Evolutionary conservation across 164 flowering plant genomes (phyloP).

Genomic region (Chloranthus sessilifolius): DNA sequence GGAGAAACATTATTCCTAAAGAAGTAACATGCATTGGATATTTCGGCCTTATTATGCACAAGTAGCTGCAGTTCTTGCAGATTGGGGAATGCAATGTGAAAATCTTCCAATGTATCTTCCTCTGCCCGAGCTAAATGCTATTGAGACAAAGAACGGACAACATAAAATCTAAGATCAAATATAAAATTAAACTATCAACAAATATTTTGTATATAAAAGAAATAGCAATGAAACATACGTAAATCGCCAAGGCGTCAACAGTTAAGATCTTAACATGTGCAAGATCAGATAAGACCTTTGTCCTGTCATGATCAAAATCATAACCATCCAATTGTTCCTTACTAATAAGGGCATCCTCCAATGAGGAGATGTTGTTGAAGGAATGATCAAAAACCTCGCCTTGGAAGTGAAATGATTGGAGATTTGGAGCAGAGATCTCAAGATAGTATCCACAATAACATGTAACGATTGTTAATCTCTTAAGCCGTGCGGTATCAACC

Average conservation of each 20-base stretch:
- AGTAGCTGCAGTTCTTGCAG: slow-evolving; percentile 12
- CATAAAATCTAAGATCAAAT: neutral
- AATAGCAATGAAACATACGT: neutral
- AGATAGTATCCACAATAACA: slow-evolving; percentile 1
- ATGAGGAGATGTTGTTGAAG: neutral
- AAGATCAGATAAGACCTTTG: neutral
- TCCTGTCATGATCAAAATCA: neutral
- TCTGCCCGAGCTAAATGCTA: neutral
- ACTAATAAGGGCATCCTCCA: slow-evolving; percentile 1
- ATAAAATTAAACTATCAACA: neutral
- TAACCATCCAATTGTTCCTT: neutral
- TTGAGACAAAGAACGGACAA: neutral
- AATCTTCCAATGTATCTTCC: neutral
- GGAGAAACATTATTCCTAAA: slow-evolving; percentile 1
- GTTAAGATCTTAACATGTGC: slow-evolving; percentile 6
- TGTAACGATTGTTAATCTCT: slow-evolving; percentile 4
- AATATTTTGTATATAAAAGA: neutral
- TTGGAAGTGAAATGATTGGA: slow-evolving; percentile 6
- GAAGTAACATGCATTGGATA: slow-evolving; percentile 4
- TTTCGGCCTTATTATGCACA: neutral
- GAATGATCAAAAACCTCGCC: neutral
- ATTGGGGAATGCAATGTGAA: slow-evolving; percentile 8
- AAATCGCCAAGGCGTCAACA: neutral
- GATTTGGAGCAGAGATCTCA: slow-evolving; percentile 6
- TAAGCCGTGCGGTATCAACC: slow-evolving; percentile 1